phyloP scores from a whole-genome alignment of 352 stramenopile species.

The Globisporangium spinosum region DNA sequence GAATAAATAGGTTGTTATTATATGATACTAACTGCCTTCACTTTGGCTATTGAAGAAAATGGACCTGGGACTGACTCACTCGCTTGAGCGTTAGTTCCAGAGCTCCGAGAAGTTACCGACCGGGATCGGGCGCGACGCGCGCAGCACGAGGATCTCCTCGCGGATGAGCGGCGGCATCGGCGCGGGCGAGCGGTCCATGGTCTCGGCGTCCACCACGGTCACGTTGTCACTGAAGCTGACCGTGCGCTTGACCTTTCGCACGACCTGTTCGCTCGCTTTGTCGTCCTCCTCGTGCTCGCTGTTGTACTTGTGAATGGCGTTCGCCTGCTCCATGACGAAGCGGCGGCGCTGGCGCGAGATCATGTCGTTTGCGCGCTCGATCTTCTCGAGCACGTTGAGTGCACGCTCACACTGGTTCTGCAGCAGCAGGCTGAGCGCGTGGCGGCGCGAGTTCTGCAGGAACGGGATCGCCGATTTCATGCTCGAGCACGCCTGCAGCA shows the following conservation, averaged over 20 bases:
- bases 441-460: conserved; percentile 68
- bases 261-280: conserved; percentile 2
- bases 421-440: conserved; percentile 59
- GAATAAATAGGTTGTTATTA: conserved; percentile 17
- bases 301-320: conserved; percentile 35
- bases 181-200: conserved; percentile 53
- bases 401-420: conserved; percentile 79
- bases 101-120: conserved; percentile 78
- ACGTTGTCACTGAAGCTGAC: conserved; percentile 68
- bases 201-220: conserved; percentile 31
- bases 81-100: conserved; percentile 40
- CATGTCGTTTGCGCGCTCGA: conserved; percentile 77
- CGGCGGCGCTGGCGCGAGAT: conserved; percentile 63
- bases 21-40: conserved; percentile 6
- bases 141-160: conserved; percentile 77
- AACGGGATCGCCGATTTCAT: conserved; percentile 73
- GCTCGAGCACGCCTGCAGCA: conserved; percentile 50
- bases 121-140: conserved; percentile 66
- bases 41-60: background rate
- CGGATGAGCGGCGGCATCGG: conserved; percentile 63
- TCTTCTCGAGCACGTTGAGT: conserved; percentile 72
- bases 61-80: background rate
- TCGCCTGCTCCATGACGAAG: conserved; percentile 57
- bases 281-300: conserved; percentile 11
- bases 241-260: conserved; percentile 19